Base-by-base conservation (phyloP, 2,329 filamentous ascomycete species). In the Exophiala spinifera region DNA sequence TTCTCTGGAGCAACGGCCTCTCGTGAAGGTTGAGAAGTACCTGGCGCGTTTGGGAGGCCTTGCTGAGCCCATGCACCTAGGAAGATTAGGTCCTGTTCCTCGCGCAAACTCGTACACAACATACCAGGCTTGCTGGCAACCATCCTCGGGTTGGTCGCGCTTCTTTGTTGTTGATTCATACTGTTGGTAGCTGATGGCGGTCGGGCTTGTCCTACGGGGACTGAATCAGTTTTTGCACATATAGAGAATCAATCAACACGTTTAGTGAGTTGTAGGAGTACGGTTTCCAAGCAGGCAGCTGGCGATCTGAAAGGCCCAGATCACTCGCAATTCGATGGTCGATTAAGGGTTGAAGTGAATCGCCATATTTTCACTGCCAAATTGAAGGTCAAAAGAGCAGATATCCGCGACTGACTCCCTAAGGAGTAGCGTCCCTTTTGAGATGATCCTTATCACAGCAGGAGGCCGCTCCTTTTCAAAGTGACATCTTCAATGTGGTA, bases 31-130 rank as follows among this genome's bases (percentile, higher is more conserved):
- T 60, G 59, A 5, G 55, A 40, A 3, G 54, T 25, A 17, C 11
- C 46, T 23, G 51, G 28, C 23, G 43, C 42, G 39, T 43, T 31
- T 55, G 56, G 55, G 11, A 60, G 51, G 19, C 53, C 52, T 31
- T 50, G 31, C 53, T 60, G 62, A 25, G 54, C 59, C 62, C 62
- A 64, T 15, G 61, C 56, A 25, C 56, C 58, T 59, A 37, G 15
- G 15, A 39, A 5, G 20, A 25, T 55, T 28, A 51, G 46, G 17
- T 54, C 21, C 19, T 36, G 17, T 31, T 21, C 33, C 31, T 17
- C 8, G n/a, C 19, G 21, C 15, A 13, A 19, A 25, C 6, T 46
- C 39, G 25, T 43, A 11, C 11, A 44, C 7, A 42, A 20, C 60
- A 39, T 58, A 60, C 60, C 54, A 37, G 61, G 57, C 47, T 64